Conservation (phyloP, 2,329 filamentous ascomycete species). For the Clonostachys chloroleuca region DNA sequence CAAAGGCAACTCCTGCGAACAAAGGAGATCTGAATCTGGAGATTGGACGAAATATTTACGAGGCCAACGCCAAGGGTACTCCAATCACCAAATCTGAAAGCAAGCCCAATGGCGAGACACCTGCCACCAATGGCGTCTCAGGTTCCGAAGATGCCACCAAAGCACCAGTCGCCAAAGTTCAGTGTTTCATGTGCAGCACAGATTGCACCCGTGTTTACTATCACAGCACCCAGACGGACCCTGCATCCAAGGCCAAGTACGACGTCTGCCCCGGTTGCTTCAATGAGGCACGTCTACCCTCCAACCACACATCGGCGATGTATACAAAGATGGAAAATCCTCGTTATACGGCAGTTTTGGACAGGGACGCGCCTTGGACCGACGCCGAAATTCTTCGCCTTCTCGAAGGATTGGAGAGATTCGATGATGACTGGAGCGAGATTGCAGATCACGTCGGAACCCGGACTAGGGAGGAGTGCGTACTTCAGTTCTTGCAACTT, state of each 20-base stretch:
- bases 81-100: constrained; percentile 66
- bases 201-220: constrained; percentile 72
- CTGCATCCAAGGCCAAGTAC: constrained; percentile 67
- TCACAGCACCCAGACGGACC: constrained; percentile 50
- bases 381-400: constrained; percentile 86
- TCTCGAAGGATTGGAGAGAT: constrained; percentile 85
- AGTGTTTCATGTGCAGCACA: constrained; percentile 88
- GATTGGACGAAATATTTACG: constrained; percentile 92
- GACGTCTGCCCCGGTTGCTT: constrained; percentile 92
- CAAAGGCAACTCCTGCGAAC: constrained; percentile 56
- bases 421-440: constrained; percentile 92
- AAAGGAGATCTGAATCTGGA: constrained; percentile 89
- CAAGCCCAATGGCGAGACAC: constrained; percentile 73
- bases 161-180: constrained; percentile 62
- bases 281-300: constrained; percentile 77
- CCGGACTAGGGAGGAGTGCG: constrained; percentile 90
- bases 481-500: constrained; percentile 91
- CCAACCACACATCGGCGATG: constrained; percentile 71
- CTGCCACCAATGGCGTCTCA: constrained; percentile 59
- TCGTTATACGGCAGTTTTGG: constrained; percentile 71
- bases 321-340: constrained; percentile 89
- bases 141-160: constrained; percentile 59
- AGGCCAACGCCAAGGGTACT: constrained; percentile 75
- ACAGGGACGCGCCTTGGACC: constrained; percentile 85
- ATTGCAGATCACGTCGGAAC: constrained; percentile 91